These are phyloP conservation scores for Trametes gibbosa DNA, from an alignment of 768 basidiomycete genomes.

Conservation along the genomic window DNA sequence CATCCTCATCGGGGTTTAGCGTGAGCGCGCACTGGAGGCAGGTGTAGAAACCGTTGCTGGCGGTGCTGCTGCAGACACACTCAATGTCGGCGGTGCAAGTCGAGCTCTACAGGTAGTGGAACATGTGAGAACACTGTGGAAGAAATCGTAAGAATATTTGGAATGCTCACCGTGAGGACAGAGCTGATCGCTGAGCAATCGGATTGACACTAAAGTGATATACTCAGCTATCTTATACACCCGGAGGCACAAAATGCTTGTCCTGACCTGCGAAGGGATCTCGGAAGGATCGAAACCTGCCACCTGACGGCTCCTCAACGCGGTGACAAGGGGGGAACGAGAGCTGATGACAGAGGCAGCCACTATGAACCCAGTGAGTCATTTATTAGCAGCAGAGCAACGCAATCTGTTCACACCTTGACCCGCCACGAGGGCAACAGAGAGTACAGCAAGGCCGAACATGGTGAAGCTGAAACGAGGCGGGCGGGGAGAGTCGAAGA, in stretches of 20 bases:
- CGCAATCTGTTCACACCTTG: slow-evolving; percentile 1
- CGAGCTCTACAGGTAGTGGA: not conserved
- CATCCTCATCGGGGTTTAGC: slow-evolving; percentile 1
- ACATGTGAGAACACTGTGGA: not conserved
- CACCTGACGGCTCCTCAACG: slow-evolving; percentile 3
- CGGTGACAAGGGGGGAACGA: not conserved
- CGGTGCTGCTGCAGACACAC: slow-evolving; percentile 16
- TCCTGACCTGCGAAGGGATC: slow-evolving; percentile 4
- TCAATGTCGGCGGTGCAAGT: slow-evolving; percentile 5
- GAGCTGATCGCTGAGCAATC: slow-evolving; percentile 4
- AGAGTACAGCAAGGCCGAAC: slow-evolving; percentile 12
- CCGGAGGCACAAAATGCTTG: not conserved
- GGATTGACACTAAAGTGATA: slow-evolving; percentile 2
- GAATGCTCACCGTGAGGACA: slow-evolving; percentile 3
- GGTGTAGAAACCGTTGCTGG: slow-evolving; percentile 1
- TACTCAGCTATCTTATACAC: too few species aligned
- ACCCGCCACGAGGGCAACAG: slow-evolving; percentile 11
- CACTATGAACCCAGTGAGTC: not conserved
- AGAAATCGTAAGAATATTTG: too few species aligned
- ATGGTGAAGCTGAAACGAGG: not conserved
- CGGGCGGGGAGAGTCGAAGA: not conserved
- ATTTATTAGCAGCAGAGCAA: not conserved
- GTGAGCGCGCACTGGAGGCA: slow-evolving; percentile 20
- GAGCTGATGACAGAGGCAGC: not conserved
- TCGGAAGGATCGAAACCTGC: not conserved